phyloP scores from a whole-genome alignment of 164 flowering plant species.

The Aristolochia californica region DNA sequence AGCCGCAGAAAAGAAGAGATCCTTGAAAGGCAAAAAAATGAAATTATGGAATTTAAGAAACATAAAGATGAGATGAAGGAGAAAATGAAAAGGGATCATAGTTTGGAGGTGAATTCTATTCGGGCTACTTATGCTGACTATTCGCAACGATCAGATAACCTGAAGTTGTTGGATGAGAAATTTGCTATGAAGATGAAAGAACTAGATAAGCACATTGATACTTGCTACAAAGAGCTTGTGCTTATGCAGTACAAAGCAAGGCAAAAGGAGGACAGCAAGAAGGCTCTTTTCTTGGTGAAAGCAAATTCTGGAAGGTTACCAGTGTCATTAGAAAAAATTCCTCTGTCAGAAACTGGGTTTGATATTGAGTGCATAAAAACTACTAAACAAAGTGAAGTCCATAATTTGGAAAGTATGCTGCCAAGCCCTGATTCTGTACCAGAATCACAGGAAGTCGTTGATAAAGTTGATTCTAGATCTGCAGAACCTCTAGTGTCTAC shows the following conservation, averaged over 20 bases:
- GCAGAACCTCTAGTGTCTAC: neutral
- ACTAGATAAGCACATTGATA: constrained; percentile 15
- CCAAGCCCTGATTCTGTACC: constrained; percentile 1
- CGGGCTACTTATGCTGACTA: constrained; percentile 17
- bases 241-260: constrained; percentile 23
- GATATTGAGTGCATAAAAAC: constrained; percentile 8
- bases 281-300: constrained; percentile 23
- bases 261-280: constrained; percentile 19
- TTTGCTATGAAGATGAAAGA: constrained; percentile 29
- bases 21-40: constrained; percentile 23
- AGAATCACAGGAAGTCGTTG: neutral
- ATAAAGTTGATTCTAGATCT: neutral
- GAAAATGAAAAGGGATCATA: constrained; percentile 22
- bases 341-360: constrained; percentile 12
- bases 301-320: constrained; percentile 25
- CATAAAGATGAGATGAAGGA: constrained; percentile 23
- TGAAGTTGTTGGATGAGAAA: constrained; percentile 27
- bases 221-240: constrained; percentile 28
- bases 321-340: constrained; percentile 14
- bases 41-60: constrained; percentile 18
- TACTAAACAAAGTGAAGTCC: constrained; percentile 7
- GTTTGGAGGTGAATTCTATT: constrained; percentile 27
- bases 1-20: constrained; percentile 26
- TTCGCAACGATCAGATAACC: constrained; percentile 27
- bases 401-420: constrained; percentile 1